Percentiles rank a stretch among this genome's conserved stretches.
phyloP scores from a whole-genome alignment of 2,329 filamentous ascomycete genomes.

The Pseudopithomyces chartarum region DNA sequence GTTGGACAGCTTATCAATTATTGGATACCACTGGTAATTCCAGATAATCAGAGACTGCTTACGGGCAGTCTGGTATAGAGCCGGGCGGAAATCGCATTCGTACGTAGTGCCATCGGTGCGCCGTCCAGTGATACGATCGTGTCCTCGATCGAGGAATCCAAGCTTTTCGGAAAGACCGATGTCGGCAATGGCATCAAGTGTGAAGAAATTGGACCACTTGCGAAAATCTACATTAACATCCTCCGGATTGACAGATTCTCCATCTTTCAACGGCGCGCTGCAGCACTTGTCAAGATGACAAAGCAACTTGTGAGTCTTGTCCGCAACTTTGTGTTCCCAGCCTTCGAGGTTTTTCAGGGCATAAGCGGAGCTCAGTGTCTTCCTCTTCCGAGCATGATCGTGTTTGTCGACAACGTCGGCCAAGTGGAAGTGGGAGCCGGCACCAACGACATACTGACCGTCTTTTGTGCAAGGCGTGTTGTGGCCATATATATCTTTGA shows the following conservation, averaged over 20 bases:
- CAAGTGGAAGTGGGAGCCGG: conserved; percentile 58
- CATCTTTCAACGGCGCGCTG: conserved; percentile 40
- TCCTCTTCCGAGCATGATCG: conserved; percentile 59
- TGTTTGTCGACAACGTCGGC: conserved; percentile 58
- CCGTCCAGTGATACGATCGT: conserved; percentile 52
- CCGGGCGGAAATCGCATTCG: conserved; percentile 55
- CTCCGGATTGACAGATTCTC: conserved; percentile 29
- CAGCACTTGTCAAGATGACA: conserved; percentile 51
- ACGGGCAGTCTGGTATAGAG: conserved; percentile 56
- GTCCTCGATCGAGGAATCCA: conserved; percentile 57
- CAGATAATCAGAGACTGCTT: conserved; percentile 59
- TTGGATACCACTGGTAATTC: conserved; percentile 57
- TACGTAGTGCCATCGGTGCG: conserved; percentile 54
- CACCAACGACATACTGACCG: conserved; percentile 50
- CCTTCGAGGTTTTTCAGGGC: conserved; percentile 59
- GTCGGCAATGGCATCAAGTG: conserved; percentile 61
- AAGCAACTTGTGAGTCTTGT: conserved; percentile 55
- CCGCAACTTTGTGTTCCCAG: conserved; percentile 61
- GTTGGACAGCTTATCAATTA: conserved; percentile 54
- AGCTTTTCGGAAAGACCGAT: conserved; percentile 60
- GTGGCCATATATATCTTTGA: conserved; percentile 59
- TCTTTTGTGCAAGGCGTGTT: conserved; percentile 58
- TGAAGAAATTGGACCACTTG: conserved; percentile 61
- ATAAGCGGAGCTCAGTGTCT: conserved; percentile 57
- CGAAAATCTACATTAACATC: conserved; percentile 58